phyloP scores from a whole-genome alignment of 2,329 filamentous ascomycete species.

The Dactylellina leptospora region DNA sequence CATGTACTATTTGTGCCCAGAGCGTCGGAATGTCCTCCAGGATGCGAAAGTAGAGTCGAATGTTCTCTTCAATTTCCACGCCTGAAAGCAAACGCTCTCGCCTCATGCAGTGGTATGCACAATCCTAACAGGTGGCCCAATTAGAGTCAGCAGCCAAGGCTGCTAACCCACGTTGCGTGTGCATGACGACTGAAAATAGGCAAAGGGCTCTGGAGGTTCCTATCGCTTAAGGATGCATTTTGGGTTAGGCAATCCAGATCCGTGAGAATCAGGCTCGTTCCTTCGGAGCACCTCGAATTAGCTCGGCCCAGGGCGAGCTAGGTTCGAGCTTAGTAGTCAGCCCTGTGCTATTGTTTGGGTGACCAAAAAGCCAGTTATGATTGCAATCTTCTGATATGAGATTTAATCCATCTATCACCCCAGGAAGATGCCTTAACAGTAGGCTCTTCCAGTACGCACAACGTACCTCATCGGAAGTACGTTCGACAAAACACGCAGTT shows the following conservation, averaged over 20 bases:
- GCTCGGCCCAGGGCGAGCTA: slow-evolving; percentile 10
- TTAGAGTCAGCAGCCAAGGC: slow-evolving; percentile 22
- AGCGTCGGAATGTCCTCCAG: slow-evolving; percentile 29
- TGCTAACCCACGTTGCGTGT: slow-evolving; percentile 23
- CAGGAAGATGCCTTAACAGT: slow-evolving; percentile 40
- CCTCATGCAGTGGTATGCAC: slow-evolving; percentile 36
- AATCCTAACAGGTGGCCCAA: slow-evolving; percentile 38
- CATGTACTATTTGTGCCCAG: slow-evolving; percentile 5
- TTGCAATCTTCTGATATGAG: slow-evolving; percentile 19
- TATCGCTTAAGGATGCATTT: slow-evolving; percentile 48
- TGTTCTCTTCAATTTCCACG: slow-evolving; percentile 25
- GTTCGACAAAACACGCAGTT: slow-evolving; percentile 45
- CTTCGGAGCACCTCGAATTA: slow-evolving; percentile 13
- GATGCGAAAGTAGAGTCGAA: slow-evolving; percentile 39
- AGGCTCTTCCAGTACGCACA: slow-evolving; percentile 30
- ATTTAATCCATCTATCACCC: slow-evolving; percentile 48
- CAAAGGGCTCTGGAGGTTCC: slow-evolving; percentile 38
- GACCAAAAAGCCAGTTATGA: slow-evolving; percentile 41
- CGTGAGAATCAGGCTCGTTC: slow-evolving; percentile 8
- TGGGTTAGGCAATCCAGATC: slow-evolving; percentile 42
- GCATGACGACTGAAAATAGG: slow-evolving; percentile 24
- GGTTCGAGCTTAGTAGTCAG: slow-evolving; percentile 33
- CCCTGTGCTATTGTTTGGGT: slow-evolving; percentile 28
- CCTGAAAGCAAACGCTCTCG: slow-evolving; percentile 39
- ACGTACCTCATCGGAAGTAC: slow-evolving; percentile 49